phyloP scores from a whole-genome alignment of 1,284 basidiomycete species.

The Malassezia dermatis region DNA sequence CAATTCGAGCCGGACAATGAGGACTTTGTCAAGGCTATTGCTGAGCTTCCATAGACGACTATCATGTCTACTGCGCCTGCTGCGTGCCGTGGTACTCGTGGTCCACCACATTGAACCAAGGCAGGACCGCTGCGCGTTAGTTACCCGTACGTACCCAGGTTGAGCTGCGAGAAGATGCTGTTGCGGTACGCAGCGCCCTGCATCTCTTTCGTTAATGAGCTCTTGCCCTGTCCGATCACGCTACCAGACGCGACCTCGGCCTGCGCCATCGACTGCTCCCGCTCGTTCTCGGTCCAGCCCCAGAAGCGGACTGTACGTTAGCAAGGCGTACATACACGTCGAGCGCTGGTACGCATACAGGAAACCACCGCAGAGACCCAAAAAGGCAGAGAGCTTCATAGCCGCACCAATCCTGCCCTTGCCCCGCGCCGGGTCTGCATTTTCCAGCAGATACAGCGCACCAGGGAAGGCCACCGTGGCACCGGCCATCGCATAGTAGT shows the following conservation, averaged over 20 bases:
- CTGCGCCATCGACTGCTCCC: conserved; percentile 28
- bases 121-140: conserved; percentile 27
- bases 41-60: conserved; percentile 6
- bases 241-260: conserved; percentile 22
- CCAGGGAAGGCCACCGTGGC: conserved; percentile 68
- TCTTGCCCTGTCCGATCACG: conserved; percentile 51
- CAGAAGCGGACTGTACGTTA: conserved; percentile 72
- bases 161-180: conserved; percentile 71
- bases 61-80: background rate
- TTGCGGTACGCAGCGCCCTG: conserved; percentile 81
- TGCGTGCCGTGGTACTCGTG: conserved; percentile 34
- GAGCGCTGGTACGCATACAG: conserved; percentile 76
- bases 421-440: conserved; percentile 38
- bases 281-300: conserved; percentile 84
- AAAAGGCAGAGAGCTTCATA: conserved; percentile 32
- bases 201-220: conserved; percentile 71
- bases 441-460: conserved; percentile 55
- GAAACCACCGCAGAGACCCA: conserved; percentile 74
- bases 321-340: conserved; percentile 21
- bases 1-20: conserved; percentile 76
- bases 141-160: conserved; percentile 32
- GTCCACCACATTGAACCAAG: conserved; percentile 47
- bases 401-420: conserved; percentile 27
- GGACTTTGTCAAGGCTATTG: conserved; percentile 15
- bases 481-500: conserved; percentile 75